Evolutionary conservation across 1,284 basidiomycete species (phyloP).

Genomic region (Cronartium quercuum): DNA sequence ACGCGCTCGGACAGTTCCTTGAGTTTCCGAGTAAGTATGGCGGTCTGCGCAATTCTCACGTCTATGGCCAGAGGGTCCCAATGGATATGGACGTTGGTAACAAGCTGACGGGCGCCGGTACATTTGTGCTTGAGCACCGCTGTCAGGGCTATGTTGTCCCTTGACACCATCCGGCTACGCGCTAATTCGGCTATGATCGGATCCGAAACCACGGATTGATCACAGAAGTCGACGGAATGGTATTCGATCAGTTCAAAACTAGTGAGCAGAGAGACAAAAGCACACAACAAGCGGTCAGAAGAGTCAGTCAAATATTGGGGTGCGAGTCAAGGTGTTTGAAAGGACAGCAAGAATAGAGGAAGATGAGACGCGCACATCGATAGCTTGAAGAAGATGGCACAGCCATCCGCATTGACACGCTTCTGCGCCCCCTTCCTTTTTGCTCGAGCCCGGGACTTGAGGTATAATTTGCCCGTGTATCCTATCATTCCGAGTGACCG

Average conservation of each 20-base stretch:
- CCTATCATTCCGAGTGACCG: slow-evolving; percentile 68
- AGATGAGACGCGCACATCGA: slow-evolving; percentile 57
- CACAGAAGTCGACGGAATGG: slow-evolving; percentile 88
- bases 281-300: no score
- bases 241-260: slow-evolving; percentile 91
- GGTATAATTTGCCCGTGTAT: slow-evolving; percentile 87
- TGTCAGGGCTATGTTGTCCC: slow-evolving; percentile 88
- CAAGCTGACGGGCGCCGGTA: slow-evolving; percentile 77
- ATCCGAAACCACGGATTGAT: slow-evolving; percentile 85
- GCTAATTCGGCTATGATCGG: slow-evolving; percentile 99
- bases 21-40: slow-evolving; percentile 84
- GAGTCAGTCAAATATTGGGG: no score
- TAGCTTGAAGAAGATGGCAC: slow-evolving; percentile 91
- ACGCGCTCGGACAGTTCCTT: slow-evolving; percentile 82
- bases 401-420: slow-evolving; percentile 83
- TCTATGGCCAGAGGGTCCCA: slow-evolving; percentile 92
- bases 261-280: no score
- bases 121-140: slow-evolving; percentile 78
- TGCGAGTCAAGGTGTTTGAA: no score
- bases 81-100: slow-evolving; percentile 85
- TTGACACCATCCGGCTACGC: slow-evolving; percentile 96
- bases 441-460: slow-evolving; percentile 88
- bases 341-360: no score
- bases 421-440: slow-evolving; percentile 89
- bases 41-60: slow-evolving; percentile 94